Evolutionary conservation across 371 early-diverging fungal genomes (phyloP), one percentile per base, ranked within the genome.

Genomic region (Rhizopus stolonifer): DNA sequence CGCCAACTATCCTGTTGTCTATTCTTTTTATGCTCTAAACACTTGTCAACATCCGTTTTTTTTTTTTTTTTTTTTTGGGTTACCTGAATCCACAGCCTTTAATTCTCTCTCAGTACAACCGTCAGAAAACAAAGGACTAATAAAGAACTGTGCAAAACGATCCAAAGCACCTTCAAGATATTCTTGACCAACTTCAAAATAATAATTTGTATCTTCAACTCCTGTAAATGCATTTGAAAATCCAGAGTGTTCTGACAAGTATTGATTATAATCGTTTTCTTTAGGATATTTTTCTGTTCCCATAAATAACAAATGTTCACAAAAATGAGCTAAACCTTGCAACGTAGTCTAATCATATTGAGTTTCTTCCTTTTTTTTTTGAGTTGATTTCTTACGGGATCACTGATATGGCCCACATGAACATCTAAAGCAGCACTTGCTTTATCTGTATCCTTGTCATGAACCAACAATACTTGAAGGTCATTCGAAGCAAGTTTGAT

Each of bases 271-370:
- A 23, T 93, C 95, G 64, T 95, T 96, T 64, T 96, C 98, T 44
- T 79, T 72, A n/a, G 96, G 98, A 67, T 95, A 96, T 72, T 93
- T 90, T 56, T 83, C 72, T 5, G 81, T 83, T 34, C 84, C 84
- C 94, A 97, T 89, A 69, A 97, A 96, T 34, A 96, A 77, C 65
- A 99, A 68, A 70, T 99, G 99, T 69, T 99, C 99, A 67, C 93
- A 91, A 67, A 99, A 99, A 74, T 99, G 99, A 11, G 99, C 98
- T 54, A 99, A 72, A 0, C 99, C 99, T 61, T 88, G 90, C 33
- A 88, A 72, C 46, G 83, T 81, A 43, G 76, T 65, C 75, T 77
- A 67, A 10, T n/a, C n/a, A n/a, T n/a, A n/a, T n/a, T n/a, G n/a
- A 15, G 9, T 15, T 23, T 45, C 1, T 42, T 34, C n/a, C 5